A percentile compares a stretch with the other conserved stretches of the same genome.
Evolutionary conservation across 208 protist species (phyloP).

Genomic region (Leishmania major): DNA sequence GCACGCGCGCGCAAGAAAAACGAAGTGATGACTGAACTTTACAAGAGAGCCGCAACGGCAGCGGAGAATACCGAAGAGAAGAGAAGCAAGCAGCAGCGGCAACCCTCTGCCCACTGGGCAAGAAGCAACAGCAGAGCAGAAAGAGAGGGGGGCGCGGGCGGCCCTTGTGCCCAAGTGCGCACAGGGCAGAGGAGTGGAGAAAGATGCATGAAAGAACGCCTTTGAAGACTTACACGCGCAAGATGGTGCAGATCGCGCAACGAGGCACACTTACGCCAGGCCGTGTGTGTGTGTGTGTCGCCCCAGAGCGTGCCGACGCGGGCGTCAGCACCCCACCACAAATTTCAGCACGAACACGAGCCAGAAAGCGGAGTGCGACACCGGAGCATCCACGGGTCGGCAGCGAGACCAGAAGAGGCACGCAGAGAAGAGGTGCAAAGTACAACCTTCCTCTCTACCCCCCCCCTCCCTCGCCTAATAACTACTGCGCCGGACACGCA

Average conservation of each 20-base stretch:
- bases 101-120: not conserved
- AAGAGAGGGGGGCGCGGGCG: not conserved
- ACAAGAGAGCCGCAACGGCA: not conserved
- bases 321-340: not conserved
- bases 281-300: not conserved
- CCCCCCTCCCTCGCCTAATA: not conserved
- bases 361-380: not conserved
- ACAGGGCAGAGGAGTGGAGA: not conserved
- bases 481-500: not conserved
- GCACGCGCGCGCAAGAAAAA: not conserved
- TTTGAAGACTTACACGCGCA: too few relatives aligned
- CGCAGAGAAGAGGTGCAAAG: not conserved
- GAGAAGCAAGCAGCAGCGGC: not conserved
- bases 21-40: not conserved
- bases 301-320: not conserved
- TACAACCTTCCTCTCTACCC: not conserved
- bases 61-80: not conserved
- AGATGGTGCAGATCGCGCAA: not conserved
- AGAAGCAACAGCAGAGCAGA: not conserved
- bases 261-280: not conserved
- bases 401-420: not conserved
- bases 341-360: not conserved
- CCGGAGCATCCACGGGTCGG: not conserved
- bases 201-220: not conserved
- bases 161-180: not conserved